Evolutionary conservation across 2,329 filamentous ascomycete species (phyloP), one percentile per base, ranked within the genome.

Genomic region (Fusarium ramigenum): DNA sequence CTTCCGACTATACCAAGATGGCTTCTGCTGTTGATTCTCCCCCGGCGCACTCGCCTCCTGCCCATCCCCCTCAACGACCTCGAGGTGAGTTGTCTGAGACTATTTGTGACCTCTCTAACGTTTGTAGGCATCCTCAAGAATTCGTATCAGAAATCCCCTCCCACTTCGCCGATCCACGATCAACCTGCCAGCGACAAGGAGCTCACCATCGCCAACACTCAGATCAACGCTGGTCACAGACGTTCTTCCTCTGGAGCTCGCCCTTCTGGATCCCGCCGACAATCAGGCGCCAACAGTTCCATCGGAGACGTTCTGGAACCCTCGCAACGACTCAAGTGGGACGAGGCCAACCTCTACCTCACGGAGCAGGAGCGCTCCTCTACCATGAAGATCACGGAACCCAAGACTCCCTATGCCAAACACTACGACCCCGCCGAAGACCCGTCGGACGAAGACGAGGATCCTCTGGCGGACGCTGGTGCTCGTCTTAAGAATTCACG

Each of bases 371-470:
- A 98, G 83, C 95, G 93, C 83, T 94, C 92, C 67, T 92, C 93
- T 70, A 98, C 95, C 66, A 99, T 99, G 96, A 99, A 98, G 87
- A 99, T 99, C 74, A 93, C 95, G 75, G 96, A 99, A 85, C 96
- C 96, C 70, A 99, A 99, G 88, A 99, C 96, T 12, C 96, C 96
- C 9, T 99, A 96, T 81, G 96, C 94, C 40, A 93, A 92, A 79
- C 94, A 95, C 79, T 98, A 98, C 83, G 93, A 98, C 79, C 95
- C 95, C 9, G 82, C 91, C 46, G 94, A 98, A 79, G 96, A 98
- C 73, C 94, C 94, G 58, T 93, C 92, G 72, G 92, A 97, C 79
- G 88, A 93, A 63, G 91, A 93, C 34, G 91, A 93, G 40, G 81
- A 70, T 77, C 67, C 74, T 77, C 67, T 80, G 73, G 78, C 77